These are phyloP conservation scores for Tricholoma flavovirens DNA, from an alignment of 768 basidiomycete species.

Conservation along the genomic window DNA sequence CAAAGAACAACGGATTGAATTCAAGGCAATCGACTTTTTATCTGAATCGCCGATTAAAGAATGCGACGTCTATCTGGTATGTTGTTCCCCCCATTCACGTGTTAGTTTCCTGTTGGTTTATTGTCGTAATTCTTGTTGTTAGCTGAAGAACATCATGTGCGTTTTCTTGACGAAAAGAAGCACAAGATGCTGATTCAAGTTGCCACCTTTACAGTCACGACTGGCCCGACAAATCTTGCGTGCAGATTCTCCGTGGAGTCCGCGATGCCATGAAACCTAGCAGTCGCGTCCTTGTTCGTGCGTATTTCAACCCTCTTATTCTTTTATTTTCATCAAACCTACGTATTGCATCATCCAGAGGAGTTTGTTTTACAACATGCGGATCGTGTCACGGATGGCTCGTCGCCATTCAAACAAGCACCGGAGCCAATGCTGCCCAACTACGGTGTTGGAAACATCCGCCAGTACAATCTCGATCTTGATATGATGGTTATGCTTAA, in stretches of 20 bases:
- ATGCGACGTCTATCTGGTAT: constrained; percentile 38
- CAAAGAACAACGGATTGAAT: constrained; percentile 27
- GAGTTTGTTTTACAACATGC: constrained; percentile 30
- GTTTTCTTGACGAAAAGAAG: constrained; percentile 2
- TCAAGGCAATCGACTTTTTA: constrained; percentile 36
- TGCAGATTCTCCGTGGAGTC: constrained; percentile 31
- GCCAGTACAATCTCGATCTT: constrained; percentile 39
- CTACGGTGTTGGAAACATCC: constrained; percentile 36
- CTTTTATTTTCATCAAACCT: not conserved
- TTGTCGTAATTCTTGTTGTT: not conserved
- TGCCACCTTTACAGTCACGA: constrained; percentile 27
- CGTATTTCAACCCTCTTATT: constrained; percentile 6
- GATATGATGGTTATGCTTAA: constrained; percentile 40
- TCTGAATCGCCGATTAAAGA: constrained; percentile 27
- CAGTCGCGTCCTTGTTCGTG: constrained; percentile 34
- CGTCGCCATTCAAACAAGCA: constrained; percentile 20
- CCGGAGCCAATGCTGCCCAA: constrained; percentile 44
- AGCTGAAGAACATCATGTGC: constrained; percentile 34
- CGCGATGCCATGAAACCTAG: constrained; percentile 28
- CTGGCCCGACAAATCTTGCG: constrained; percentile 33
- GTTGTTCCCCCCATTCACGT: constrained; percentile 6
- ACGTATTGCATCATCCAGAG: constrained; percentile 17
- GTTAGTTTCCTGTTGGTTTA: not conserved
- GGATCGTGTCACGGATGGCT: constrained; percentile 11
- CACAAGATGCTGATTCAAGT: not conserved